Conservation (phyloP, 768 basidiomycete genomes). For the Trametes coccinea region DNA sequence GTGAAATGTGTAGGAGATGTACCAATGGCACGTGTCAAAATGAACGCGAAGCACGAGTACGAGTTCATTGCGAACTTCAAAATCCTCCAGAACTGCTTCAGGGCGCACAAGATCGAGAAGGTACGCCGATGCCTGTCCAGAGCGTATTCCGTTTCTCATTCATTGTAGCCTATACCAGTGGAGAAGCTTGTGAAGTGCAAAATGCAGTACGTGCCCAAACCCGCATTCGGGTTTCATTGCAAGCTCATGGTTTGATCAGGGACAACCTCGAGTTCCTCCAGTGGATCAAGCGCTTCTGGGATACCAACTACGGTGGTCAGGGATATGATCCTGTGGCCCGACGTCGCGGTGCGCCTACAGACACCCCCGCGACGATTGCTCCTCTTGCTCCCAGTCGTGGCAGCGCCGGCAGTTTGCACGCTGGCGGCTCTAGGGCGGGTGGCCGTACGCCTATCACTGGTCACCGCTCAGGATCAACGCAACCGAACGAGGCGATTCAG, state of each 20-base stretch:
- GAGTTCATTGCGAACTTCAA: conserved; percentile 96
- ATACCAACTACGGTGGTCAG: conserved; percentile 84
- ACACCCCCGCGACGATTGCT: conserved; percentile 77
- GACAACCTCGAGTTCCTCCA: conserved; percentile 99
- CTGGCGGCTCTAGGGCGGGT: conserved; percentile 48
- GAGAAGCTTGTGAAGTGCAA: conserved; percentile 96
- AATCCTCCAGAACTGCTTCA: conserved; percentile 91
- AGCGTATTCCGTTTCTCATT: background rate
- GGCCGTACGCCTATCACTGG: conserved; percentile 75
- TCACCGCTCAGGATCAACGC: conserved; percentile 63
- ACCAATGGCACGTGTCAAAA: conserved; percentile 91
- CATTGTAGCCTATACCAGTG: conserved; percentile 83
- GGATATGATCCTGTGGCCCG: conserved; percentile 85
- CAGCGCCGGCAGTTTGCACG: conserved; percentile 34
- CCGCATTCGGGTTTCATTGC: conserved; percentile 7
- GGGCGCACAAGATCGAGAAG: conserved; percentile 92
- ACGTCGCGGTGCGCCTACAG: conserved; percentile 74
- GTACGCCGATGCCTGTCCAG: conserved; percentile 40
- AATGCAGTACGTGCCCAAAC: conserved; percentile 78
- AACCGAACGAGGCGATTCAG: conserved; percentile 66
- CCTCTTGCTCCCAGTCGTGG: conserved; percentile 50
- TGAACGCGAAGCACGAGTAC: conserved; percentile 95
- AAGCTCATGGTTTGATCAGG: conserved; percentile 39
- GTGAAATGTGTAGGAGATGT: conserved; percentile 65
- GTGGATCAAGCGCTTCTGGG: conserved; percentile 97